Percentiles rank a stretch among this genome's conserved stretches.
Evolutionary conservation across 441 rosid genomes (phyloP).

Genomic region (Bruguiera hainesii): DNA sequence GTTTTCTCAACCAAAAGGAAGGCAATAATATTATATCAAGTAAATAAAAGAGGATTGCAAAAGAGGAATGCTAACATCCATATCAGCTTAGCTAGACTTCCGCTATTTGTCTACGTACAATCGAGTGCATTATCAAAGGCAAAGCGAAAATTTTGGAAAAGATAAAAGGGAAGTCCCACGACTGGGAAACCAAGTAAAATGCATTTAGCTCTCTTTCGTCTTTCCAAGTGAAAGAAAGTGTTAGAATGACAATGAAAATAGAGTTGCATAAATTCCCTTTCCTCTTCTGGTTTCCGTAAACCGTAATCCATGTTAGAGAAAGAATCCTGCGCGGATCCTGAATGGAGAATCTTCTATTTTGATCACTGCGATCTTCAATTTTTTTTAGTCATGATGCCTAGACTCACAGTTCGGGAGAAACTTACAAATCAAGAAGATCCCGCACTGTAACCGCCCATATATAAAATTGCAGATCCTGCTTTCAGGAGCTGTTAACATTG

Average conservation of each 20-base stretch:
- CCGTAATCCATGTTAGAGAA: background rate
- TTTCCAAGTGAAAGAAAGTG: too few species aligned
- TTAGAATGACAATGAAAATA: background rate
- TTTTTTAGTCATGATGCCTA: background rate
- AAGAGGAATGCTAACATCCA: too few species aligned
- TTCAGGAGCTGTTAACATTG: constrained; percentile 1
- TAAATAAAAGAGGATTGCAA: too few species aligned
- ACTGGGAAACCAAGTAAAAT: background rate
- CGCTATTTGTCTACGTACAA: too few species aligned
- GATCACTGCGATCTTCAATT: background rate
- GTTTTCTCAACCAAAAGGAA: too few species aligned
- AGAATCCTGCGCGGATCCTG: background rate
- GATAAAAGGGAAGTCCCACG: background rate
- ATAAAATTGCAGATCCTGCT: background rate
- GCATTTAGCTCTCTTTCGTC: background rate
- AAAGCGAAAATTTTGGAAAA: too few species aligned
- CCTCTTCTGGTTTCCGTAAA: background rate
- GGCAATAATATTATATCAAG: too few species aligned
- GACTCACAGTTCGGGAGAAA: background rate
- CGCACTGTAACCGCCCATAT: background rate
- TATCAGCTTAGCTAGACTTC: too few species aligned
- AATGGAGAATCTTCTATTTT: background rate
- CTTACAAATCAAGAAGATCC: too few species aligned
- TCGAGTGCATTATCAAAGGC: too few species aligned
- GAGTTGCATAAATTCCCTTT: background rate